These are phyloP conservation scores for Parafenestella ontariensis DNA, from an alignment of 2,329 filamentous ascomycete genomes.

Conservation along the genomic window DNA sequence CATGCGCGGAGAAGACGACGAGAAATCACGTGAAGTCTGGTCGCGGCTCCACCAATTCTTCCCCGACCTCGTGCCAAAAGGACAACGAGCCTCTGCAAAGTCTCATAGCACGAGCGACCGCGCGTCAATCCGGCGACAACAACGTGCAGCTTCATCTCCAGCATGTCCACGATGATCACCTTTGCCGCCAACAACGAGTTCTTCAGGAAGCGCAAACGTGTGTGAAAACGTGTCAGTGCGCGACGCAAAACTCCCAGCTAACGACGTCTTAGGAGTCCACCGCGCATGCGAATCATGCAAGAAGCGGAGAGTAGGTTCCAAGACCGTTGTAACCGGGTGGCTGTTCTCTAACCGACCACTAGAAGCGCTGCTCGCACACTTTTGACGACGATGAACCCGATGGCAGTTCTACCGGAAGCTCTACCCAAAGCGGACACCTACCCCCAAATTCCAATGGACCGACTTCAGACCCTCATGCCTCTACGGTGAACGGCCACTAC, in stretches of 20 bases:
- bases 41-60: slow-evolving; percentile 21
- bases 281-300: slow-evolving; percentile 55
- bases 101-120: slow-evolving; percentile 14
- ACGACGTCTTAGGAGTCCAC: slow-evolving; percentile 45
- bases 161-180: slow-evolving; percentile 53
- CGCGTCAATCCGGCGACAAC: slow-evolving; percentile 6
- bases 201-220: slow-evolving; percentile 53
- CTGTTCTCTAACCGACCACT: slow-evolving; percentile 26
- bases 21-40: slow-evolving; percentile 25
- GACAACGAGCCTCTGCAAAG: slow-evolving; percentile 23
- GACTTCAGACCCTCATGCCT: slow-evolving; percentile 38
- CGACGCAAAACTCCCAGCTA: slow-evolving; percentile 30
- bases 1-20: slow-evolving; percentile 23
- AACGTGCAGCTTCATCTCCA: slow-evolving; percentile 14
- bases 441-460: too few species aligned
- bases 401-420: slow-evolving; percentile 48
- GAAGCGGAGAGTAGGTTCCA: slow-evolving; percentile 48
- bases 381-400: slow-evolving; percentile 49
- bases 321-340: slow-evolving; percentile 14
- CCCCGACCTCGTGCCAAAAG: slow-evolving; percentile 31
- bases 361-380: slow-evolving; percentile 54
- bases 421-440: slow-evolving; percentile 47
- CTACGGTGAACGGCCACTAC: slow-evolving; percentile 26
- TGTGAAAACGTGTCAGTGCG: slow-evolving; percentile 27
- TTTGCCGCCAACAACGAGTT: slow-evolving; percentile 55